A percentile compares a stretch with the other conserved stretches of the same genome.
Conservation (phyloP, 1,284 basidiomycete species). For the Fomitopsis betulina region DNA sequence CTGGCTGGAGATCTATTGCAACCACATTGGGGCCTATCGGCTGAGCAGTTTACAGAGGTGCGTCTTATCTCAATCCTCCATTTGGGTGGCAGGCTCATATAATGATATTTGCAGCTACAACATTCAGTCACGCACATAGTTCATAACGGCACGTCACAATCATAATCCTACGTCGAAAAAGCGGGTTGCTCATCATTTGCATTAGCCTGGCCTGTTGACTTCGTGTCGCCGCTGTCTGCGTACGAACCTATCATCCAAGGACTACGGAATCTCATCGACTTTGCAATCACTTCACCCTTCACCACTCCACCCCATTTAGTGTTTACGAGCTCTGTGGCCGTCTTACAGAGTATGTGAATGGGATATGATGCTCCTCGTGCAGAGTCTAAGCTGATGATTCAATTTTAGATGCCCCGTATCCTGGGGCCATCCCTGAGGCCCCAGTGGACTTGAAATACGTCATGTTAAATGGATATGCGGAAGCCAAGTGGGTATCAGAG, state of each 20-base stretch:
- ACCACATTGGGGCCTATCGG: constrained; percentile 19
- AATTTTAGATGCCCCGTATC: constrained; percentile 3
- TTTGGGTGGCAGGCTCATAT: not conserved
- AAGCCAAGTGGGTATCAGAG: constrained; percentile 38
- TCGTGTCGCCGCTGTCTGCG: constrained; percentile 22
- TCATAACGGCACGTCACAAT: constrained; percentile 25
- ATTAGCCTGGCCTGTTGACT: constrained; percentile 32
- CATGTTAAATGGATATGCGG: constrained; percentile 27
- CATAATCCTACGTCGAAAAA: not conserved
- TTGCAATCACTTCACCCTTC: constrained; percentile 26
- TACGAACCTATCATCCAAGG: constrained; percentile 15
- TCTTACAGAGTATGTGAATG: constrained; percentile 11
- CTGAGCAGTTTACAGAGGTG: constrained; percentile 21
- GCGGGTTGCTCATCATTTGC: not conserved
- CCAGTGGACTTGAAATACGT: constrained; percentile 20
- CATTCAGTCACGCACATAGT: constrained; percentile 27
- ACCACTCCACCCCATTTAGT: constrained; percentile 11
- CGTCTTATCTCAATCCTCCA: not conserved
- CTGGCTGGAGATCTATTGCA: constrained; percentile 23
- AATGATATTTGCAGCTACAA: constrained; percentile 15
- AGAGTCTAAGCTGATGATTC: not conserved
- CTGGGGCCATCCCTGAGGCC: constrained; percentile 14
- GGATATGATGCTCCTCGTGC: not conserved
- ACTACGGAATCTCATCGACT: constrained; percentile 15
- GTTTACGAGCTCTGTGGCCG: constrained; percentile 20